Conservation (phyloP, 2,329 filamentous ascomycete genomes). For the Cryphonectria carpinicola region DNA sequence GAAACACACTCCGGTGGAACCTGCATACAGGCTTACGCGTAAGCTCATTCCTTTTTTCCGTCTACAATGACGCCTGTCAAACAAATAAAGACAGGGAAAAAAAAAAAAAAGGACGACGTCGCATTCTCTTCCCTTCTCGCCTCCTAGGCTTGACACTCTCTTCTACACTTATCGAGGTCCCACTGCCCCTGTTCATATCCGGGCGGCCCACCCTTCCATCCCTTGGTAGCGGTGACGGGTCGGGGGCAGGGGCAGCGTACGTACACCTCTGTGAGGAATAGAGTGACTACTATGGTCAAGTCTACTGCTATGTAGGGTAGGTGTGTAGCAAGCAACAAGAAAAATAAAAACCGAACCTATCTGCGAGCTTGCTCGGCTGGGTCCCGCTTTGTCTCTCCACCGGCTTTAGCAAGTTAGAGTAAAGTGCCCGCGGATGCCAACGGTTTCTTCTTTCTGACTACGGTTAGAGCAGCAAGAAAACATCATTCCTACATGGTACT, state of each 20-base stretch:
- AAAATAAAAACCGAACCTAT: neutral
- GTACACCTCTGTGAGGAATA: neutral
- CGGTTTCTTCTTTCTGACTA: too few relatives aligned
- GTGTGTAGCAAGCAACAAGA: neutral
- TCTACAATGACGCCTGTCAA: neutral
- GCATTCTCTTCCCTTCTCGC: neutral
- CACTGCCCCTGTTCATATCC: constrained; percentile 4
- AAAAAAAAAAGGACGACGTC: neutral
- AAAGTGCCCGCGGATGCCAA: too few relatives aligned
- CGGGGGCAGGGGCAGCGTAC: neutral
- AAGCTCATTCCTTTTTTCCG: neutral
- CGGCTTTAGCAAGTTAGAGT: too few relatives aligned
- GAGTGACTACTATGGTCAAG: neutral
- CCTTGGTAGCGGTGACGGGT: neutral
- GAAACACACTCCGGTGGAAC: neutral
- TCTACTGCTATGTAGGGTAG: neutral
- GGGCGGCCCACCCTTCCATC: neutral
- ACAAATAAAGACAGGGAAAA: neutral
- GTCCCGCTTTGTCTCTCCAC: neutral
- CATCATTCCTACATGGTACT: too few relatives aligned
- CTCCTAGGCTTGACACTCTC: neutral
- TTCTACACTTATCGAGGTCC: neutral
- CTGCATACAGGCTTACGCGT: neutral
- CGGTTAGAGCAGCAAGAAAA: too few relatives aligned
- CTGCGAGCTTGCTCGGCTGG: neutral